Conservation (phyloP, 2,329 filamentous ascomycete genomes). For the Botrytis pseudocinerea region DNA sequence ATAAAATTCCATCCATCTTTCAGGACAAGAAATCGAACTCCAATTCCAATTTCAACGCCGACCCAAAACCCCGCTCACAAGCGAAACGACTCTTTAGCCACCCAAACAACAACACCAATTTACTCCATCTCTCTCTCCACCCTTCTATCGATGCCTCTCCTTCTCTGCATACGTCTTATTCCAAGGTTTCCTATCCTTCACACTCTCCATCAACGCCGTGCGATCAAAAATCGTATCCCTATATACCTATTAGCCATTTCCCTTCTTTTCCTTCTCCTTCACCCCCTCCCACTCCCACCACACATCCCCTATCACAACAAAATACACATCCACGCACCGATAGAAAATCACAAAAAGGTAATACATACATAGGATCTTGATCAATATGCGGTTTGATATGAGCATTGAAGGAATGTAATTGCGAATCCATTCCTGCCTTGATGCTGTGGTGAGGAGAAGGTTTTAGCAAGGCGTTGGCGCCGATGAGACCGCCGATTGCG, state of each 20-base stretch:
- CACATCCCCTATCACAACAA: background rate
- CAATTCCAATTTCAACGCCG: background rate
- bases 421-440: conserved; percentile 15
- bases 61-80: background rate
- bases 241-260: background rate
- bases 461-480: conserved; percentile 16
- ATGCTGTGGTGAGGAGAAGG: conserved; percentile 18
- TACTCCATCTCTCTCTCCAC: background rate
- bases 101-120: background rate
- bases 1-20: background rate
- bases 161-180: conserved; percentile 27
- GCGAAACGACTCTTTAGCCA: background rate
- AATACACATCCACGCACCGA: background rate
- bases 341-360: background rate
- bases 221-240: conserved; percentile 29
- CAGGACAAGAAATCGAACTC: background rate
- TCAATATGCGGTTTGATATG: conserved; percentile 12
- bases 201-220: conserved; percentile 26
- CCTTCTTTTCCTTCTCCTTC: too few species aligned
- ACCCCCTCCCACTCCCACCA: too few species aligned
- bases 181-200: conserved; percentile 26
- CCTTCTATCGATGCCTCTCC: conserved; percentile 18
- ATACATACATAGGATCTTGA: conserved; percentile 22
- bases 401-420: conserved; percentile 15
- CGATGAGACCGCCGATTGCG: conserved; percentile 17